A percentile compares a stretch with the other conserved stretches of the same genome.
phyloP scores from a whole-genome alignment of 345 rosid genomes.

The Arabis alpina region DNA sequence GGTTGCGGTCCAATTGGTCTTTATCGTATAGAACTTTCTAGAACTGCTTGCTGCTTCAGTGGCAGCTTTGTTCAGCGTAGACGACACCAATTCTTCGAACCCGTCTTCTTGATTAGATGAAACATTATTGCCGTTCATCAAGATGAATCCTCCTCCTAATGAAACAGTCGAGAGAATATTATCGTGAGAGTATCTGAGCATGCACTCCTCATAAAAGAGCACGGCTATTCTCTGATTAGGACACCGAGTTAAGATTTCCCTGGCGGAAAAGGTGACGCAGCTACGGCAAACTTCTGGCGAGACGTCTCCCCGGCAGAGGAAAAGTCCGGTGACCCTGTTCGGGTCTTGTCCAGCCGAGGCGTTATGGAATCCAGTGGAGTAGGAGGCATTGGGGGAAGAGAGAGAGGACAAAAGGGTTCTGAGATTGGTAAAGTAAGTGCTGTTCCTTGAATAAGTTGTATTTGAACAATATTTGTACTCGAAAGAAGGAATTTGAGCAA shows the following conservation, averaged over 20 bases:
- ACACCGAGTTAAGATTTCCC: constrained; percentile 17
- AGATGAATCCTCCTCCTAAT: no score
- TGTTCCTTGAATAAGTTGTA: constrained; percentile 8
- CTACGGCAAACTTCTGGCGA: constrained; percentile 32
- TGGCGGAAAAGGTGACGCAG: constrained; percentile 40
- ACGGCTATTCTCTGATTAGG: constrained; percentile 26
- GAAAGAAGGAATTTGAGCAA: constrained; percentile 6
- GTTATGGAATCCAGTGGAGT: constrained; percentile 47
- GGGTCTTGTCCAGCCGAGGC: constrained; percentile 17
- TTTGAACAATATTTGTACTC: not conserved
- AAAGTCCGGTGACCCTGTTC: constrained; percentile 43
- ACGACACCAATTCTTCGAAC: not conserved
- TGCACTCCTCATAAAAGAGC: constrained; percentile 43
- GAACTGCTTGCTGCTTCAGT: not conserved
- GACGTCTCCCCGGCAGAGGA: constrained; percentile 46
- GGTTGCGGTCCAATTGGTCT: not conserved
- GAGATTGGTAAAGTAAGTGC: constrained; percentile 30
- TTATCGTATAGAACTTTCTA: constrained; percentile 38
- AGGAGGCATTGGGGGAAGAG: constrained; percentile 16
- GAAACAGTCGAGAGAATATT: constrained; percentile 1
- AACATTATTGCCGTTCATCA: not conserved
- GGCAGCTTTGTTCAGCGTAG: constrained; percentile 5
- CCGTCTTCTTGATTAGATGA: not conserved
- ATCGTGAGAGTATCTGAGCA: constrained; percentile 43
- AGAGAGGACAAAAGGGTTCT: constrained; percentile 18